Base-by-base conservation (phyloP, 2,329 filamentous ascomycete genomes). In the Penicillium sp. region DNA sequence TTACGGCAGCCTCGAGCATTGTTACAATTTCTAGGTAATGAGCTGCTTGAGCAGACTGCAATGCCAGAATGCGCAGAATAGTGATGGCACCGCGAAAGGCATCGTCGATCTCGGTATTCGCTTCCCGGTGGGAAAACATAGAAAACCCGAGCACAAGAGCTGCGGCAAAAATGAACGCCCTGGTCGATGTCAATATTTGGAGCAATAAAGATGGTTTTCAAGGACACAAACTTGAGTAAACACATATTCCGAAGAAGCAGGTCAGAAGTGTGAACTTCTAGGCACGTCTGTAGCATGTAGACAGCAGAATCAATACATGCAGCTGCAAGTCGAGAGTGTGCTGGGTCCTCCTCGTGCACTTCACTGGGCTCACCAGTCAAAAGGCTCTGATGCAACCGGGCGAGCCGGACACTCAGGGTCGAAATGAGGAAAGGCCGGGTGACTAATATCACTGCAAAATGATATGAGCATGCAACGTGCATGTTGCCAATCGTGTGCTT, bases 11-110 rank as follows among this genome's bases (percentile, higher is more conserved):
- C 0, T 75, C 73, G 4, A 83, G 67, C 2, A 74, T 69, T 0
- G 71, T 78, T 7, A 85, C 69, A 18, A 85, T 85, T 6, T 84
- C 80, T 11, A 77, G 74, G 60, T 85, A 85, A 47, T 84, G 81
- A 2, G 74, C 77, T 3, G 83, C 83, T 56, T 84, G 82, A 0
- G 81, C 79, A 38, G 80, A 83, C 44, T 79, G 75, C 0, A 67
- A 66, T 0, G 79, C 74, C 0, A 85, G 66, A 30, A 75, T 75
- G 1, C 70, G 71, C 1, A 85, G 72, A 1, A 85, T 78, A 16
- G 78, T 72, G 4, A 77, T 74, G 1, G 82, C 78, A 2, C 77
- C 75, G 18, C 72, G 67, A 56, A 84, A 85, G 0, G 81, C 78
- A 7, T 54, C 58, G 32, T 70, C 68, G 8, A 66, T 57, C 9